Evolutionary conservation across 2,329 filamentous ascomycete species (phyloP).

Genomic region (Colletotrichum melonis): DNA sequence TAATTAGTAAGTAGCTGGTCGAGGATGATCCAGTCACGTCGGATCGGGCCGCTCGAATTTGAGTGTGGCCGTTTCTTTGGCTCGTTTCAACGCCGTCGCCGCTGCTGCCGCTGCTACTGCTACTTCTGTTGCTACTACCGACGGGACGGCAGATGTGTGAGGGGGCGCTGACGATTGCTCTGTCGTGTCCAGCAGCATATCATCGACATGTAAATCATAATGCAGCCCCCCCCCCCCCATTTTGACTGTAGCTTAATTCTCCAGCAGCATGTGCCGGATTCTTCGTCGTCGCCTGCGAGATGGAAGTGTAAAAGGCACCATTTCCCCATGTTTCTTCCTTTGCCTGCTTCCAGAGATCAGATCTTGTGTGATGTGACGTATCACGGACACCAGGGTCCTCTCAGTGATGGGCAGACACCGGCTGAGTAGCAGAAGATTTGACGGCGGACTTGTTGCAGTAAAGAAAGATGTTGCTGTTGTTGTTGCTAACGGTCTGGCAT

Average conservation of each 20-base stretch:
- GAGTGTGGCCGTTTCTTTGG: not conserved
- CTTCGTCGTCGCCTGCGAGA: conserved; percentile 42
- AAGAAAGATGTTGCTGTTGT: conserved; percentile 9
- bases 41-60: conserved; percentile 44
- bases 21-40: conserved; percentile 35
- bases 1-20: conserved; percentile 14
- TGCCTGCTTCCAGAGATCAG: conserved; percentile 47
- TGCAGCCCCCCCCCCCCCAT: not conserved
- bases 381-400: conserved; percentile 46
- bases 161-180: conserved; percentile 3
- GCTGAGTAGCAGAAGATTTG: not conserved
- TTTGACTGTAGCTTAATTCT: conserved; percentile 5
- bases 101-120: not conserved
- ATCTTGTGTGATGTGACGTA: conserved; percentile 65
- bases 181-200: conserved; percentile 4
- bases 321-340: conserved; percentile 44
- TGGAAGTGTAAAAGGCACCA: conserved; percentile 37
- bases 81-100: not conserved
- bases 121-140: not conserved
- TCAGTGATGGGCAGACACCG: conserved; percentile 3
- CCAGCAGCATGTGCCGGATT: not conserved
- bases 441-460: not conserved
- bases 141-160: conserved; percentile 5
- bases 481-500: conserved; percentile 27
- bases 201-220: conserved; percentile 21